Percentiles rank a stretch among this genome's conserved stretches.
Evolutionary conservation across 139 green algal species (phyloP).

Genomic region (Zygnema cylindricum): DNA sequence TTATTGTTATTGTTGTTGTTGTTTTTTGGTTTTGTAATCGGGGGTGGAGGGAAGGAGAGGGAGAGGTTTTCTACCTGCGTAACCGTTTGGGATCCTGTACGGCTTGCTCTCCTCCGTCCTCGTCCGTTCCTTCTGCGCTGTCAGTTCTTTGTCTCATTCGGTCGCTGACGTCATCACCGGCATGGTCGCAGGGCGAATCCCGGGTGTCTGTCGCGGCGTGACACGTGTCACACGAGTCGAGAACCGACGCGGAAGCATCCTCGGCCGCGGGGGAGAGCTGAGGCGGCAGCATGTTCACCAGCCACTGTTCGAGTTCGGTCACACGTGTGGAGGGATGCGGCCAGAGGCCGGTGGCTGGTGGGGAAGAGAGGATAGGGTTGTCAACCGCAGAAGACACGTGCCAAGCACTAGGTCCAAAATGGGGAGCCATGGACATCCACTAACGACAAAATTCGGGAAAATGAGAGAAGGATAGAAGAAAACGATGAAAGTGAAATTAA

Average conservation of each 20-base stretch:
- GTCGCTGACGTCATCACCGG: neutral
- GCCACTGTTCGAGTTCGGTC: neutral
- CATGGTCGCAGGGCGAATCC: neutral
- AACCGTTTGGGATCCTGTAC: neutral
- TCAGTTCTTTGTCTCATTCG: neutral
- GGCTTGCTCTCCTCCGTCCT: neutral
- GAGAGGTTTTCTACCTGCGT: neutral
- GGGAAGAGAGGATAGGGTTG: neutral
- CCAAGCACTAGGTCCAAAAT: neutral
- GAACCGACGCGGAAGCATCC: neutral
- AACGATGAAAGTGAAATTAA: neutral
- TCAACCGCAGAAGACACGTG: neutral
- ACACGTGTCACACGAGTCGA: neutral
- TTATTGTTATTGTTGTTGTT: neutral
- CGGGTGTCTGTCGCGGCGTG: neutral
- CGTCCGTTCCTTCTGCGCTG: neutral
- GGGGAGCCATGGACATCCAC: neutral
- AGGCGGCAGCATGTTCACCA: neutral
- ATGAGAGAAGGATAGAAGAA: neutral
- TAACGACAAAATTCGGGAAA: neutral
- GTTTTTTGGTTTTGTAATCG: neutral
- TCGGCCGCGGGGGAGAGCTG: neutral
- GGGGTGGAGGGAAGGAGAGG: neutral
- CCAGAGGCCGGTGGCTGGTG: neutral
- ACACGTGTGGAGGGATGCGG: neutral